A percentile compares a stretch with the other conserved stretches of the same genome.
phyloP scores from a whole-genome alignment of 441 rosid genomes.

The Pelargonium citronellum region DNA sequence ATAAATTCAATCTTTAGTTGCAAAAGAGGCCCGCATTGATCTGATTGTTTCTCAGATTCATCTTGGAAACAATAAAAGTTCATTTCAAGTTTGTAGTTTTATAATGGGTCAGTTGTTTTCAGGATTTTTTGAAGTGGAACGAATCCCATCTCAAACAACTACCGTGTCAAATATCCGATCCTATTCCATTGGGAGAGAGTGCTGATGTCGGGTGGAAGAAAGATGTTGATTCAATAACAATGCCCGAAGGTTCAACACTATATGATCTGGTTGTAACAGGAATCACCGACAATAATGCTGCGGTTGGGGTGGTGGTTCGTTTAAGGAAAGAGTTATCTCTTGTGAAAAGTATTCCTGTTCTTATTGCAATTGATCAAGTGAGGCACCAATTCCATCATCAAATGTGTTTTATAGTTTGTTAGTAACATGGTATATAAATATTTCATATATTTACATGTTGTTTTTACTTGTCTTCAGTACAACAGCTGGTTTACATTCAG shows the following conservation, averaged over 20 bases:
- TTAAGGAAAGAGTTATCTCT: conserved; percentile 85
- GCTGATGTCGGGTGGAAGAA: conserved; percentile 87
- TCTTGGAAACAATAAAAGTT: background rate
- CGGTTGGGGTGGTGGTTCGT: conserved; percentile 72
- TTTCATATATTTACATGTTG: conserved; percentile 23
- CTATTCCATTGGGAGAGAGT: conserved; percentile 83
- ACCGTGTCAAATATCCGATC: conserved; percentile 64
- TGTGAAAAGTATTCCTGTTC: conserved; percentile 78
- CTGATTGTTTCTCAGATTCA: background rate
- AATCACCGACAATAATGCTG: conserved; percentile 71
- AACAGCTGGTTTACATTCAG: conserved; percentile 96
- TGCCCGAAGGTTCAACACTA: conserved; percentile 64
- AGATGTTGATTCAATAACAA: conserved; percentile 54
- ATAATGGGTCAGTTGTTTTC: conserved; percentile 20
- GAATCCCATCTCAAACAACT: conserved; percentile 51
- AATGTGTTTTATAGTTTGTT: background rate
- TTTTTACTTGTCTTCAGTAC: conserved; percentile 48
- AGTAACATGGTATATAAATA: background rate
- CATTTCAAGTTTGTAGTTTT: conserved; percentile 12
- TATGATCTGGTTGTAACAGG: conserved; percentile 80
- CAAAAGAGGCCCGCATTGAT: background rate
- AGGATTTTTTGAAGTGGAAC: conserved; percentile 74
- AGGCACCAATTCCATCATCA: conserved; percentile 24
- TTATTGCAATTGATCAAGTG: conserved; percentile 90
- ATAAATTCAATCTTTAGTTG: background rate